Percentiles rank a stretch among this genome's conserved stretches.
Evolutionary conservation across 345 rosid species (phyloP).

Genomic region (Eucalyptus regnans): DNA sequence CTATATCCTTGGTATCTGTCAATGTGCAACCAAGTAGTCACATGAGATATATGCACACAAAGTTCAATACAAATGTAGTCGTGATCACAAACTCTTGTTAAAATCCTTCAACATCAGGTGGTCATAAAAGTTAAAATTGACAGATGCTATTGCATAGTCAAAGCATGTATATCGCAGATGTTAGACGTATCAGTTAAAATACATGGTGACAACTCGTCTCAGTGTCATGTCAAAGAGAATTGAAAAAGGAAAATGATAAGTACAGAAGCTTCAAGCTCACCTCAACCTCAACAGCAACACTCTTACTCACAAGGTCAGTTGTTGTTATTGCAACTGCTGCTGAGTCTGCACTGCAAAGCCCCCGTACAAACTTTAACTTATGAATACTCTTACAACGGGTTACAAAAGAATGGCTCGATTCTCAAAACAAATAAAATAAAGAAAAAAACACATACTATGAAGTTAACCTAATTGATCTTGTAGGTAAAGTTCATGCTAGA

Average conservation of each 20-base stretch:
- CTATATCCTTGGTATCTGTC: not conserved
- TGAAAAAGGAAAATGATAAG: not conserved
- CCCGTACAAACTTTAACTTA: not conserved
- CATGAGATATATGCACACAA: not conserved
- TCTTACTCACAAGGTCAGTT: slow-evolving; percentile 94
- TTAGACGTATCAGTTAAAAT: not conserved
- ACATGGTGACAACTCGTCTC: not conserved
- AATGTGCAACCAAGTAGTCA: not conserved
- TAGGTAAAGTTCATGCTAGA: not conserved
- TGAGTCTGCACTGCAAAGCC: slow-evolving; percentile 70
- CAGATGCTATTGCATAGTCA: not conserved
- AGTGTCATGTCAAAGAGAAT: not conserved
- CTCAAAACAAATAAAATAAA: not conserved
- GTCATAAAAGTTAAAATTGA: not conserved
- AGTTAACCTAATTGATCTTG: not conserved
- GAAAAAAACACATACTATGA: not conserved
- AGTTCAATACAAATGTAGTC: not conserved
- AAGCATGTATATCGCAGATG: not conserved
- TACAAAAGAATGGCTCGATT: not conserved
- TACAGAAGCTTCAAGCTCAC: slow-evolving; percentile 7
- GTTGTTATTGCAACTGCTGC: slow-evolving; percentile 98
- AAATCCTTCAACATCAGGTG: not conserved
- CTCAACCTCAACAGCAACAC: slow-evolving; percentile 80
- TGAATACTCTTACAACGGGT: not conserved
- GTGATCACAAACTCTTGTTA: not conserved